These are phyloP conservation scores for Cercospora nicotianae DNA, from an alignment of 2,329 filamentous ascomycete genomes.

Conservation along the genomic window DNA sequence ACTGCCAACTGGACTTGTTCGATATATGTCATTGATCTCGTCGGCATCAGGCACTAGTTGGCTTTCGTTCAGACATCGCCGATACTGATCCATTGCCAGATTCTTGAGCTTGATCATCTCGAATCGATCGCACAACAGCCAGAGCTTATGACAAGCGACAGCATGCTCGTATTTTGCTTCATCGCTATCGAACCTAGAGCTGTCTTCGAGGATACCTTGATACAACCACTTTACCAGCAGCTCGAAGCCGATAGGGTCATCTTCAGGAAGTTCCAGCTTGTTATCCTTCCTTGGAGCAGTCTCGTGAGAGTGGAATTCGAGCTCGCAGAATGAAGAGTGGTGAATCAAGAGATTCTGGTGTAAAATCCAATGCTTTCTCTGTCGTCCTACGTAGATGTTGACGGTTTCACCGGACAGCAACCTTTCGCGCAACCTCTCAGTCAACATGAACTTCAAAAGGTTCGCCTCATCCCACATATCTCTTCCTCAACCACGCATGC, in stretches of 20 bases:
- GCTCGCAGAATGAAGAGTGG: conserved; percentile 52
- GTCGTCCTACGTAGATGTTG: conserved; percentile 53
- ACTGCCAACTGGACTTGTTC: conserved; percentile 45
- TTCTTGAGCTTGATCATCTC: conserved; percentile 54
- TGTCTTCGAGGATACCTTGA: conserved; percentile 54
- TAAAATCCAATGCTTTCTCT: conserved; percentile 52
- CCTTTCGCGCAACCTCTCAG: conserved; percentile 52
- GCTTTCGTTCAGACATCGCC: conserved; percentile 51
- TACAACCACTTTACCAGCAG: conserved; percentile 59
- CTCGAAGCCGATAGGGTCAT: conserved; percentile 55
- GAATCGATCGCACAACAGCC: conserved; percentile 54
- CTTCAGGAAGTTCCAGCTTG: conserved; percentile 50
- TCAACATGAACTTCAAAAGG: conserved; percentile 17
- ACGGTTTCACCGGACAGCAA: conserved; percentile 55
- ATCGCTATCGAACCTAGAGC: conserved; percentile 45
- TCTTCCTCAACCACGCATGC: conserved; percentile 1
- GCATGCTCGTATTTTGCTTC: conserved; percentile 56
- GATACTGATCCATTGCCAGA: conserved; percentile 56
- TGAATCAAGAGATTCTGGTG: conserved; percentile 56
- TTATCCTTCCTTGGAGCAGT: conserved; percentile 41
- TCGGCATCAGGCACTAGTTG: conserved; percentile 56
- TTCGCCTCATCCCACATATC: conserved; percentile 20
- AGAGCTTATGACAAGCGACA: conserved; percentile 55
- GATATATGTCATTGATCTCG: conserved; percentile 57
- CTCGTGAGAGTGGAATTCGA: conserved; percentile 38